Base-by-base conservation (phyloP, 2,329 filamentous ascomycete genomes). In the Aspergillus amoenus region DNA sequence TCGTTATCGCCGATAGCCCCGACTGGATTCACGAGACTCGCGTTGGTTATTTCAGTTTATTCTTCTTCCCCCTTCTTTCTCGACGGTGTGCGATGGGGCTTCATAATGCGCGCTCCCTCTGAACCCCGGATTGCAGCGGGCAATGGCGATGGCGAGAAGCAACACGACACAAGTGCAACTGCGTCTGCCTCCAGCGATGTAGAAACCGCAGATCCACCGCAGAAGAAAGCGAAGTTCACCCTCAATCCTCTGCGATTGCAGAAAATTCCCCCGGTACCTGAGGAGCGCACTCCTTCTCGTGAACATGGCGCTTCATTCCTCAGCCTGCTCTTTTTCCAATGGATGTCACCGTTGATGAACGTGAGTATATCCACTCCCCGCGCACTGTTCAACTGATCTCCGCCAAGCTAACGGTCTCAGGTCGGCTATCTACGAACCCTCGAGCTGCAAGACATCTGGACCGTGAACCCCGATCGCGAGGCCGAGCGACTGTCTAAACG, bases 281-380 rank as follows among this genome's bases (percentile, higher is more conserved):
- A 80, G 24, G 75, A 82, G 64, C 75, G 84, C 30, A 68, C 68
- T 9, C 73, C 80, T 0, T 92, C 85, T 5, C 84, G 83, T 60
- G 93, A 97, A 75, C 81, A 91, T 70, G 81, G 78, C 4, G 93
- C 93, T 5, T 78, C 83, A 2, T 88, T 92, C 68, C 82, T 94
- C 61, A 96, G 90, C 75, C 72, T 81, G 56, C 72, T 96, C 21
- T 88, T 88, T 4, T 97, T 96, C 70, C 85, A 91, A 71, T 97
- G 93, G 93, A 93, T 97, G 82, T 86, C 86, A 0, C 88, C 91
- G 1, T 70, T 97, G 55, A 97, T 97, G 93, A 81, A 76, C 61
- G 88, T 88, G 73, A 76, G 84, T 78, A 8, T 11, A 11, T 30
- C 9, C 8, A 30, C 27, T 30, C 13, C 4, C 2, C 21, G 13